Evolutionary conservation across 2,329 filamentous ascomycete genomes (phyloP).

Genomic region (Colletotrichum eremochloae): DNA sequence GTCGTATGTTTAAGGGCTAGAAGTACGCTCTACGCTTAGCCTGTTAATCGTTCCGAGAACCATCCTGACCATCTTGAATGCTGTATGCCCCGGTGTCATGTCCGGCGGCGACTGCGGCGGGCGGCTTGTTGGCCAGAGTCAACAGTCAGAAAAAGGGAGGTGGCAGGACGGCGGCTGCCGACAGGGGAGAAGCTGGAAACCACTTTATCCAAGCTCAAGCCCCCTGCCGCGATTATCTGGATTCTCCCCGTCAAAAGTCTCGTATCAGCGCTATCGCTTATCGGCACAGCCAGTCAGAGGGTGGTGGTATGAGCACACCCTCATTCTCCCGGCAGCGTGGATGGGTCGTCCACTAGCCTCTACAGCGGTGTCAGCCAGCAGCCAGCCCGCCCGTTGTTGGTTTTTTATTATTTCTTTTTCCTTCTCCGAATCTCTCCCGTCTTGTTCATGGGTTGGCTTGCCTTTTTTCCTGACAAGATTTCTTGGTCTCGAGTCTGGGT

Average conservation of each 20-base stretch:
- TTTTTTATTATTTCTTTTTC: background rate
- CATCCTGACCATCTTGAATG: slow-evolving; percentile 15
- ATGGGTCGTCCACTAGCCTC: slow-evolving; percentile 16
- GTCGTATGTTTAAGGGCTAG: slow-evolving; percentile 6
- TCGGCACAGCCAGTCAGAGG: slow-evolving; percentile 25
- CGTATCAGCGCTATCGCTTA: slow-evolving; percentile 30
- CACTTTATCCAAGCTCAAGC: slow-evolving; percentile 4
- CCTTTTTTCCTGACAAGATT: background rate
- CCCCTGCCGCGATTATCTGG: slow-evolving; percentile 17
- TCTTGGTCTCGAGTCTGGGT: background rate
- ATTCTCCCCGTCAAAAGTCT: slow-evolving; percentile 23
- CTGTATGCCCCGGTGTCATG: slow-evolving; percentile 1
- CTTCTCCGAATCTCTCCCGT: background rate
- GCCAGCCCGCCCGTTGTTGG: too few species aligned
- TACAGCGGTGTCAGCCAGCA: background rate
- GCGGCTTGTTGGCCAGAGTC: background rate
- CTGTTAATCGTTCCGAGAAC: slow-evolving; percentile 8
- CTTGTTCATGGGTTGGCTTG: background rate
- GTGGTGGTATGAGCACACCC: slow-evolving; percentile 20
- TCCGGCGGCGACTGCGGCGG: background rate
- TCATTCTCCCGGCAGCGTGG: slow-evolving; percentile 6
- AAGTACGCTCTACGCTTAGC: background rate
- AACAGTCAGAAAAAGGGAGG: slow-evolving; percentile 9
- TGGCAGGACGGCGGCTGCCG: slow-evolving; percentile 21
- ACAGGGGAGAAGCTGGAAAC: background rate